phyloP scores from a whole-genome alignment of 2,329 filamentous ascomycete genomes.

The Cordyceps cateniannulata region DNA sequence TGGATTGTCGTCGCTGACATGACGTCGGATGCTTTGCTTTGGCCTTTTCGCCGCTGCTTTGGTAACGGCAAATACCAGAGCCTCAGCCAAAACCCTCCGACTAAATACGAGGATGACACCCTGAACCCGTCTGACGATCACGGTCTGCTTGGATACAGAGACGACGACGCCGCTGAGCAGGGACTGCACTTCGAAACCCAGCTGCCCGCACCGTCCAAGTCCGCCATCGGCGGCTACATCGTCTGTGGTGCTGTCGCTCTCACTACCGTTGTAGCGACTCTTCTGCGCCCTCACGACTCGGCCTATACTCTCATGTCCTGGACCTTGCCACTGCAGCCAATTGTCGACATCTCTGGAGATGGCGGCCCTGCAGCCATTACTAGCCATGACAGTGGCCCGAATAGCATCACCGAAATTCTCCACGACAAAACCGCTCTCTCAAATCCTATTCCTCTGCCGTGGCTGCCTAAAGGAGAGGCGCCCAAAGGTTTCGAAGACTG shows the following conservation, averaged over 20 bases:
- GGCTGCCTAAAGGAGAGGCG: constrained; percentile 22
- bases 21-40: constrained; percentile 5
- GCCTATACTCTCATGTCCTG: constrained; percentile 30
- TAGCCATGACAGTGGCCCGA: constrained; percentile 19
- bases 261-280: constrained; percentile 19
- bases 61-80: background rate
- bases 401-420: constrained; percentile 22
- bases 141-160: background rate
- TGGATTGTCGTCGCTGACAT: constrained; percentile 9
- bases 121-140: background rate
- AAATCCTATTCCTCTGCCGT: constrained; percentile 17
- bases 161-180: constrained; percentile 7
- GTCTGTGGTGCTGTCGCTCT: constrained; percentile 6
- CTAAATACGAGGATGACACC: constrained; percentile 9
- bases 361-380: constrained; percentile 22
- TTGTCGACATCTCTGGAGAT: constrained; percentile 27
- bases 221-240: constrained; percentile 11
- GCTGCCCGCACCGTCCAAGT: constrained; percentile 16
- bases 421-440: constrained; percentile 23
- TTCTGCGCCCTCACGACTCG: constrained; percentile 25
- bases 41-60: constrained; percentile 4
- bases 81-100: background rate
- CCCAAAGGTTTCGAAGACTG: constrained; percentile 23
- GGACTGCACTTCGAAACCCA: constrained; percentile 11
- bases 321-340: constrained; percentile 27